A percentile compares a stretch with the other conserved stretches of the same genome.
phyloP scores from a whole-genome alignment of 805 yeast species.

The Debaryomyces hansenii region DNA sequence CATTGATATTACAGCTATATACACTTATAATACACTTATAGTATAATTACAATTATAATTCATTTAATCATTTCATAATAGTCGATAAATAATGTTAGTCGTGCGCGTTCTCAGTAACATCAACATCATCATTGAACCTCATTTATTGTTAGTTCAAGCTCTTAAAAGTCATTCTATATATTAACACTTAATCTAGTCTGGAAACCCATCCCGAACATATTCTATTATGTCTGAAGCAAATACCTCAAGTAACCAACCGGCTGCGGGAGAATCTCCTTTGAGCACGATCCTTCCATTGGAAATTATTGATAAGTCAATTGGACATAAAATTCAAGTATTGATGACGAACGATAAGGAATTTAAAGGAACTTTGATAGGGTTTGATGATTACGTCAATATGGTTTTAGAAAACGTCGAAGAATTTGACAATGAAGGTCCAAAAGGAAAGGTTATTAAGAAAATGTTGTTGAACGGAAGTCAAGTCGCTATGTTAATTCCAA shows the following conservation, averaged over 20 bases:
- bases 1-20: too few relatives aligned
- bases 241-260: conserved; percentile 5
- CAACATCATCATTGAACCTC: background rate
- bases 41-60: too few relatives aligned
- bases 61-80: too few relatives aligned
- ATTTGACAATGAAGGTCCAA: conserved; percentile 42
- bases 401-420: conserved; percentile 83
- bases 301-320: conserved; percentile 83
- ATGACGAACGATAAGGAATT: conserved; percentile 69
- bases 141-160: background rate
- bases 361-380: conserved; percentile 85
- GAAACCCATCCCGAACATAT: background rate
- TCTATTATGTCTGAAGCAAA: conserved; percentile 4
- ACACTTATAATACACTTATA: too few relatives aligned
- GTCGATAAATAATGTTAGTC: background rate
- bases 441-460: conserved; percentile 48
- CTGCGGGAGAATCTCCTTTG: background rate
- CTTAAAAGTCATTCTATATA: background rate
- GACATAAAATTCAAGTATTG: conserved; percentile 73
- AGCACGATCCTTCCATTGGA: conserved; percentile 65
- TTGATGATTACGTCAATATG: conserved; percentile 93
- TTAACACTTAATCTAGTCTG: background rate
- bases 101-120: background rate
- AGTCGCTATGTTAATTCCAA: conserved; percentile 58
- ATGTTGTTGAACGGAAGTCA: conserved; percentile 73